Conservation (phyloP, 140 eudicot genomes). For the Bidens hawaiensis region DNA sequence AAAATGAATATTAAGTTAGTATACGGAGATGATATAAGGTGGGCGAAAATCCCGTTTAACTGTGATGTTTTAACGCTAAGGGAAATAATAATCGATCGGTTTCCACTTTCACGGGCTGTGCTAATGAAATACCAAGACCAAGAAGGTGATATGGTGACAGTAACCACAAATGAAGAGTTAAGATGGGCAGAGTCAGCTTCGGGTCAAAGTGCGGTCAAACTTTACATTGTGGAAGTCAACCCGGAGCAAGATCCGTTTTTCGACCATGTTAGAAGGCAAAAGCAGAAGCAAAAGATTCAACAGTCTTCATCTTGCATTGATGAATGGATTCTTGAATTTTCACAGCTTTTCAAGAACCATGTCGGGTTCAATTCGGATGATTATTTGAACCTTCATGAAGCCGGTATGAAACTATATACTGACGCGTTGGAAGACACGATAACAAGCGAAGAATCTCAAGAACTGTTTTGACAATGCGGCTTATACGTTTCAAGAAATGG, state of each 20-base stretch:
- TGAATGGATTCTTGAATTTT: slow-evolving; percentile 86
- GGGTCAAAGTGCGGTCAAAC: slow-evolving; percentile 46
- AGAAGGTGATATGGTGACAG: slow-evolving; percentile 92
- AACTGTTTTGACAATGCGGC: slow-evolving; percentile 56
- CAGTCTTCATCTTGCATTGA: slow-evolving; percentile 45
- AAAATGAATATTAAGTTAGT: slow-evolving; percentile 62
- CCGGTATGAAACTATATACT: slow-evolving; percentile 65
- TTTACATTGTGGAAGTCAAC: slow-evolving; percentile 66
- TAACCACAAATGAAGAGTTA: slow-evolving; percentile 74
- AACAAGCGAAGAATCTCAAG: slow-evolving; percentile 80
- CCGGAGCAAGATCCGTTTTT: slow-evolving; percentile 86
- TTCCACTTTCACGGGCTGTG: slow-evolving; percentile 58
- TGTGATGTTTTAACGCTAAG: slow-evolving; percentile 60
- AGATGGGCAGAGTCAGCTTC: slow-evolving; percentile 81
- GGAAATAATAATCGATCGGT: slow-evolving; percentile 58
- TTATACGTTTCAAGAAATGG: slow-evolving; percentile 85
- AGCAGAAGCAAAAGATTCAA: slow-evolving; percentile 20
- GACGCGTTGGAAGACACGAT: slow-evolving; percentile 87
- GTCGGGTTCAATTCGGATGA: slow-evolving; percentile 80
- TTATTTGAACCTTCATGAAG: slow-evolving; percentile 68
- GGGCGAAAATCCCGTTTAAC: slow-evolving; percentile 67
- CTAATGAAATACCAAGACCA: slow-evolving; percentile 79
- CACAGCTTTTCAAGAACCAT: slow-evolving; percentile 77
- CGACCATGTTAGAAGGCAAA: slow-evolving; percentile 35
- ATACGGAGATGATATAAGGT: slow-evolving; percentile 87